A percentile compares a stretch with the other conserved stretches of the same genome.
Conservation (phyloP, 495 filamentous ascomycete genomes). For the Tuber umbilicatum region DNA sequence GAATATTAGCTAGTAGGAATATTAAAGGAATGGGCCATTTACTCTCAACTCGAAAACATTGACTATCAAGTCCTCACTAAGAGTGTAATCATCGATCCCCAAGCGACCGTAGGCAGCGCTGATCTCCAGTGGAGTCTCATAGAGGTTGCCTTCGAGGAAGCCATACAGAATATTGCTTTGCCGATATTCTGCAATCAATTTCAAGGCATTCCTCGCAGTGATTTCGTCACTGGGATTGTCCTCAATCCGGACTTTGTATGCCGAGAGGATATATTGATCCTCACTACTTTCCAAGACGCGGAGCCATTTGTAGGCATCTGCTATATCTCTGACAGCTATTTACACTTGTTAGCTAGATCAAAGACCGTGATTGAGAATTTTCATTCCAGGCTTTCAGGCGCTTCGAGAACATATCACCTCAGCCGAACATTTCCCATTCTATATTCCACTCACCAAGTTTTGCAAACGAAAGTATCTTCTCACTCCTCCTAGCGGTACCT, state of each 20-base stretch:
- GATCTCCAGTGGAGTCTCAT: constrained; percentile 36
- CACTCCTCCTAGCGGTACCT: constrained; percentile 30
- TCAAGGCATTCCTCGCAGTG: constrained; percentile 36
- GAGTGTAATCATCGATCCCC: constrained; percentile 33
- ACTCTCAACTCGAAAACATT: constrained; percentile 37
- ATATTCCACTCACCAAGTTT: constrained; percentile 17
- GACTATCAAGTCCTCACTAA: constrained; percentile 38
- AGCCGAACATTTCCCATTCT: constrained; percentile 16
- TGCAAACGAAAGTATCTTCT: constrained; percentile 18
- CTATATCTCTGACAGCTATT: constrained; percentile 33
- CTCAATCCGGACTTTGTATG: constrained; percentile 36
- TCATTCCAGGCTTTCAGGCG: constrained; percentile 2
- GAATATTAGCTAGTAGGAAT: not conserved
- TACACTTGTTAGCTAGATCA: not conserved
- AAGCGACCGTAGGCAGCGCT: constrained; percentile 31
- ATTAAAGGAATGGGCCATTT: constrained; percentile 1
- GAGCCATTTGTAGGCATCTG: constrained; percentile 36
- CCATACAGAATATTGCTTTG: constrained; percentile 30
- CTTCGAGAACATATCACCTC: not conserved
- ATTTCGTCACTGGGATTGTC: constrained; percentile 37
- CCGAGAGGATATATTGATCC: constrained; percentile 34
- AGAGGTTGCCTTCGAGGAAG: constrained; percentile 32
- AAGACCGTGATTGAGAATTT: not conserved
- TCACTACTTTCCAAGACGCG: constrained; percentile 17
- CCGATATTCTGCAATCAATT: constrained; percentile 36